A percentile compares a stretch with the other conserved stretches of the same genome.
phyloP scores from a whole-genome alignment of 2,329 filamentous ascomycete genomes.

The Alternaria arborescens region DNA sequence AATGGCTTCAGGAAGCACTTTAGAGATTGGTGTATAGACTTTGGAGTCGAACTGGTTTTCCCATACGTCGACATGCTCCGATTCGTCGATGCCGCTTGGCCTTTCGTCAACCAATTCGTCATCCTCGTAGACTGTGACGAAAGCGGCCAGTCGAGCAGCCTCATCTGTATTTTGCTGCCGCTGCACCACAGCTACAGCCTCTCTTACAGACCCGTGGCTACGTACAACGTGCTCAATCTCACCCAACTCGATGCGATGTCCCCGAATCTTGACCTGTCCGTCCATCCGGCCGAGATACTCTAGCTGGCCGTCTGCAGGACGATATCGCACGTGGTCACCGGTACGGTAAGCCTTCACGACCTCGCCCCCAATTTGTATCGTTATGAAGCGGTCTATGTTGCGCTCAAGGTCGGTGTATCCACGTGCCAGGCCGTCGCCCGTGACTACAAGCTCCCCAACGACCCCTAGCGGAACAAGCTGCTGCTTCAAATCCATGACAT shows the following conservation, averaged over 20 bases:
- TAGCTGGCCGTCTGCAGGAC: slow-evolving; percentile 24
- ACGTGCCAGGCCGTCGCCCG: slow-evolving; percentile 19
- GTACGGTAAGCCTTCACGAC: slow-evolving; percentile 11
- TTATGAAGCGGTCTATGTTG: slow-evolving; percentile 16
- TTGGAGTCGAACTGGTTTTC: neutral
- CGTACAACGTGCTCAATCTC: slow-evolving; percentile 27
- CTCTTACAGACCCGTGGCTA: neutral
- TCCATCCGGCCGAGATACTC: slow-evolving; percentile 30
- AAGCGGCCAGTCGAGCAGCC: neutral
- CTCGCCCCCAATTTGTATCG: neutral
- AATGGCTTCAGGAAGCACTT: neutral
- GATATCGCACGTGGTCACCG: slow-evolving; percentile 30
- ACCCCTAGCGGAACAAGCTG: slow-evolving; percentile 23
- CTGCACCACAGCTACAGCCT: neutral
- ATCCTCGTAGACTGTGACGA: neutral
- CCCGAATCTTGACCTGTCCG: slow-evolving; percentile 34
- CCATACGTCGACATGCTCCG: neutral
- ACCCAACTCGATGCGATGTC: slow-evolving; percentile 36
- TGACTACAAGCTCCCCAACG: slow-evolving; percentile 33
- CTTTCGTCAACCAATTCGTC: neutral
- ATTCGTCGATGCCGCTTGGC: neutral
- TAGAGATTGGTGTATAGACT: neutral
- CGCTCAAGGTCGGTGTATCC: slow-evolving; percentile 28
- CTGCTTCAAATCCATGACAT: neutral
- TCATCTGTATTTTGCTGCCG: neutral